These are phyloP conservation scores for Amylocarpus encephaloides DNA, from an alignment of 2,329 filamentous ascomycete species.

Conservation along the genomic window DNA sequence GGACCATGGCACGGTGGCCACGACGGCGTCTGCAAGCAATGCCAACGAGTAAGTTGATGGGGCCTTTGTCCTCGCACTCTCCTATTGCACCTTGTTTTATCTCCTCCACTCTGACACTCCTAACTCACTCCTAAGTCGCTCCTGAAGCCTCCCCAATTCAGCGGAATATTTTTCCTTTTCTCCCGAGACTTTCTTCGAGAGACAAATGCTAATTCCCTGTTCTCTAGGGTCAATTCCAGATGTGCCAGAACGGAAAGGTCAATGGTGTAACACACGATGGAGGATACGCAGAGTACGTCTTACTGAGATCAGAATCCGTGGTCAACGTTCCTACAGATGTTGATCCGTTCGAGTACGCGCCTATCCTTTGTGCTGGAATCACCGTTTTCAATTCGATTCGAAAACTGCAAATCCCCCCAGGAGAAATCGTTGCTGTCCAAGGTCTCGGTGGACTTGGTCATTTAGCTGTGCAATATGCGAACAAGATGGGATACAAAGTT, in stretches of 20 bases:
- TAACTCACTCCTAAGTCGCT: too few species aligned
- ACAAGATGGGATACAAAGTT: slow-evolving; percentile 69
- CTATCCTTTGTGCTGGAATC: slow-evolving; percentile 59
- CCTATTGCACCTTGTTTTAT: too few species aligned
- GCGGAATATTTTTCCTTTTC: too few species aligned
- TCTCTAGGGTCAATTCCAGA: slow-evolving; percentile 62
- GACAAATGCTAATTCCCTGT: too few species aligned
- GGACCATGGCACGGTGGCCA: slow-evolving; percentile 61
- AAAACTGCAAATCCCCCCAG: slow-evolving; percentile 46
- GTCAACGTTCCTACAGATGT: slow-evolving; percentile 48
- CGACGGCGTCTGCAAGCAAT: slow-evolving; percentile 54
- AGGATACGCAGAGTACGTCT: slow-evolving; percentile 60
- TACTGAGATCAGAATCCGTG: slow-evolving; percentile 53
- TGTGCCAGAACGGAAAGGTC: slow-evolving; percentile 55
- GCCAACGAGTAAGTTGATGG: too few species aligned
- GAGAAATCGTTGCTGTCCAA: slow-evolving; percentile 52
- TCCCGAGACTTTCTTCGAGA: too few species aligned
- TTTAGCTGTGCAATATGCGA: slow-evolving; percentile 68
- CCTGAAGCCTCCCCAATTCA: too few species aligned
- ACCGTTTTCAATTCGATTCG: slow-evolving; percentile 56
- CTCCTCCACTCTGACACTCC: too few species aligned
- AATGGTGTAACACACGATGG: slow-evolving; percentile 63
- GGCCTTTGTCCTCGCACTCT: too few species aligned
- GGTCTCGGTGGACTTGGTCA: slow-evolving; percentile 73
- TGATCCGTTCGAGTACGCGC: slow-evolving; percentile 49